Evolutionary conservation across 169 alveolate genomes (phyloP).

Genomic region (Besnoitia besnoiti): DNA sequence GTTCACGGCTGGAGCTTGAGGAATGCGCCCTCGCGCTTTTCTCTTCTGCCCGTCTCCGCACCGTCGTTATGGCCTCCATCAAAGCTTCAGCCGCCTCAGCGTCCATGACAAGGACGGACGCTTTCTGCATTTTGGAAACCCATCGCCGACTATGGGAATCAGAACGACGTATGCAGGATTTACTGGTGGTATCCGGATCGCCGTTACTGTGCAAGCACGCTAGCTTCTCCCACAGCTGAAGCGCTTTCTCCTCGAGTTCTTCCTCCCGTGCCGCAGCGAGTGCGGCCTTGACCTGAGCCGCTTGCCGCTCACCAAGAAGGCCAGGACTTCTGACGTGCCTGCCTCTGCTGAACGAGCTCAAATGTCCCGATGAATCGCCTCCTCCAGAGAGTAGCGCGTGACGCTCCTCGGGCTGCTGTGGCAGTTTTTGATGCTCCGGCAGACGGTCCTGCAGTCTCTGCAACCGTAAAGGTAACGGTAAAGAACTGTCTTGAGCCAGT

Average conservation of each 20-base stretch:
- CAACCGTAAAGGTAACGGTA: neutral
- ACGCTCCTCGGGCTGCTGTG: neutral
- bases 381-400: neutral
- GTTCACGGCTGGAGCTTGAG: neutral
- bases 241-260: neutral
- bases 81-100: neutral
- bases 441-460: conserved; percentile 13
- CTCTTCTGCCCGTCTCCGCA: neutral
- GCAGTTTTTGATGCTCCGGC: neutral
- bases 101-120: conserved; percentile 10
- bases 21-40: neutral
- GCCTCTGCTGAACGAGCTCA: neutral
- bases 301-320: neutral
- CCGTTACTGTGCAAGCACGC: neutral
- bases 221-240: neutral
- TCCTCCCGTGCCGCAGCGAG: neutral
- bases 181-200: neutral
- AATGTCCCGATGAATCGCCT: neutral
- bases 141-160: too few relatives aligned
- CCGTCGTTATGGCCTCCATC: neutral
- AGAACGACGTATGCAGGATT: too few relatives aligned
- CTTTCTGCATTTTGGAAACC: too few relatives aligned
- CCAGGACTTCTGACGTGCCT: neutral
- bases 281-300: neutral
- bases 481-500: neutral